Evolutionary conservation across 2,329 filamentous ascomycete species (phyloP).

Genomic region (Fusarium sp.): DNA sequence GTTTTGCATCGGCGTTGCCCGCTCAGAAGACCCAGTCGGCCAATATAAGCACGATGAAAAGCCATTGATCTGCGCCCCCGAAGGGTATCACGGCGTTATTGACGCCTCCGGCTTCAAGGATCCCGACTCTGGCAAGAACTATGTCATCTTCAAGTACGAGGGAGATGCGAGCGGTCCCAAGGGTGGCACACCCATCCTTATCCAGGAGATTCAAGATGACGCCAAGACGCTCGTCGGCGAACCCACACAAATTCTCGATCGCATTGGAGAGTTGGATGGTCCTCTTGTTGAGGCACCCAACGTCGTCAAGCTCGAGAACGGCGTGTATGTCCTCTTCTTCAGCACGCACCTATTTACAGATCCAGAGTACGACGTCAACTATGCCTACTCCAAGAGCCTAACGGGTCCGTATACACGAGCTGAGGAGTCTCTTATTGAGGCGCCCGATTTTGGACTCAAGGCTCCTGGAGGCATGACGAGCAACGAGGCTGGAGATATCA

Average conservation of each 20-base stretch:
- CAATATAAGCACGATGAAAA: conserved; percentile 6
- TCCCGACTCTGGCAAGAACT: background rate
- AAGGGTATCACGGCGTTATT: conserved; percentile 9
- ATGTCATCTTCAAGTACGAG: conserved; percentile 19
- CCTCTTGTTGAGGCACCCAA: conserved; percentile 15
- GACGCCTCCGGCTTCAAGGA: conserved; percentile 21
- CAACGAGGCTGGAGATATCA: conserved; percentile 3
- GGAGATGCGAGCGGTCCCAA: conserved; percentile 13
- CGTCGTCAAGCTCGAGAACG: background rate
- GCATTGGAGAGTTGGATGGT: conserved; percentile 3
- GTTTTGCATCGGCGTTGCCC: conserved; percentile 18
- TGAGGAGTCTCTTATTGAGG: conserved; percentile 7
- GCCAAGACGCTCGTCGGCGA: conserved; percentile 11
- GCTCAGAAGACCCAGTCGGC: background rate
- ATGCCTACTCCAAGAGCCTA: conserved; percentile 6
- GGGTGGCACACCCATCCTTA: conserved; percentile 9
- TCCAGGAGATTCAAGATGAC: conserved; percentile 14
- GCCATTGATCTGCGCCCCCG: conserved; percentile 7
- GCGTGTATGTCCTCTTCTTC: conserved; percentile 19
- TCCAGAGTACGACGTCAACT: conserved; percentile 19
- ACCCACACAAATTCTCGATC: conserved; percentile 10
- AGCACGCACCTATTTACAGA: conserved; percentile 18
- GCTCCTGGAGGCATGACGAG: conserved; percentile 23
- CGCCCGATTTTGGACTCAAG: conserved; percentile 10
- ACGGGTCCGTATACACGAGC: conserved; percentile 11